Evolutionary conservation across 1,139 yeast species (phyloP).

Genomic region (Taphrina communis): DNA sequence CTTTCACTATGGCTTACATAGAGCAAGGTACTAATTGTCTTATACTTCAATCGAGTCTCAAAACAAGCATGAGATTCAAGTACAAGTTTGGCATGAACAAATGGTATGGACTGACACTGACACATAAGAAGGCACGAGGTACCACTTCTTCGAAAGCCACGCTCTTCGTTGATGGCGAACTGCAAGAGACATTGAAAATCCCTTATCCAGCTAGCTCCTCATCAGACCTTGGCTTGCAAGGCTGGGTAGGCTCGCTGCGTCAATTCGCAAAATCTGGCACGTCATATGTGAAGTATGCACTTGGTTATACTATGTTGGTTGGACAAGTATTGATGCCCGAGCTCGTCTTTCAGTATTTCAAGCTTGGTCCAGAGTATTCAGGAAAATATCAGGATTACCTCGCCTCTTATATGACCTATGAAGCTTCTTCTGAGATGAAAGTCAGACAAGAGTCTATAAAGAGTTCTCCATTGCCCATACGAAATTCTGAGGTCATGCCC

Average conservation of each 20-base stretch:
- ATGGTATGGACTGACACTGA: conserved; percentile 47
- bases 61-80: conserved; percentile 45
- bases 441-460: conserved; percentile 46
- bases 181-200: conserved; percentile 50
- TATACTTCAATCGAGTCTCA: conserved; percentile 45
- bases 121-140: conserved; percentile 46
- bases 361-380: conserved; percentile 54
- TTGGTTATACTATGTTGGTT: conserved; percentile 12
- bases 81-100: conserved; percentile 42
- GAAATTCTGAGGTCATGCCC: conserved; percentile 34
- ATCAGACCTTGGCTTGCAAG: conserved; percentile 45
- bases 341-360: conserved; percentile 48
- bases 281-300: conserved; percentile 1
- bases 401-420: conserved; percentile 51
- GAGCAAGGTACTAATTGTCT: conserved; percentile 46
- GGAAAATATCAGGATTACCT: conserved; percentile 54
- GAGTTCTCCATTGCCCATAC: background rate
- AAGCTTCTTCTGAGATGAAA: conserved; percentile 52
- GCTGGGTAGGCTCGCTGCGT: conserved; percentile 47
- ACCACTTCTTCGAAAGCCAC: conserved; percentile 49
- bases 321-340: conserved; percentile 18
- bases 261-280: conserved; percentile 1
- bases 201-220: conserved; percentile 47
- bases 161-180: conserved; percentile 52
- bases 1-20: conserved; percentile 45